Evolutionary conservation across 768 basidiomycete genomes (phyloP).

Genomic region (Pleurotus tuoliensis): DNA sequence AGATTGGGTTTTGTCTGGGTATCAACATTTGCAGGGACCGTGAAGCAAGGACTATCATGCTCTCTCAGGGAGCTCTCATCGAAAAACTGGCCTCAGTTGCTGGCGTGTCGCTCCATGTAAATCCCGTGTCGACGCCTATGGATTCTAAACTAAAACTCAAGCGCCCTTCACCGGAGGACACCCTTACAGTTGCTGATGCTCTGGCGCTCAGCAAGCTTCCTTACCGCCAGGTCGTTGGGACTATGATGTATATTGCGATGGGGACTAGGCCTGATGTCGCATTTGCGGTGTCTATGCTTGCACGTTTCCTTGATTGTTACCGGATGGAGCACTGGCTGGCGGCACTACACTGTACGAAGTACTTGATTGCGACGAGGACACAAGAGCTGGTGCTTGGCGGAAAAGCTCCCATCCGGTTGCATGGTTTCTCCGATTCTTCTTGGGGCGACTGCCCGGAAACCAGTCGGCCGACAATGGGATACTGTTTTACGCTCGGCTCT

Average conservation of each 20-base stretch:
- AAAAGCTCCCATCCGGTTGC: not conserved
- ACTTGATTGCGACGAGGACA: not conserved
- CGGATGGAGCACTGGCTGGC: not conserved
- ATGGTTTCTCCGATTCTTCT: conserved; percentile 13
- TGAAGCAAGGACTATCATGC: conserved; percentile 9
- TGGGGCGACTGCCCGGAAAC: conserved; percentile 12
- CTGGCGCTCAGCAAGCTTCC: not conserved
- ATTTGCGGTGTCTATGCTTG: conserved; percentile 19
- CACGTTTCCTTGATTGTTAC: conserved; percentile 25
- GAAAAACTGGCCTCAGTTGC: conserved; percentile 15
- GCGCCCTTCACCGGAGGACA: not conserved
- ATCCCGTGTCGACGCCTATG: conserved; percentile 20
- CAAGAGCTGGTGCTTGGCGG: conserved; percentile 10
- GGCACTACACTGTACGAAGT: not conserved
- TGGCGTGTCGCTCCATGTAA: conserved; percentile 14
- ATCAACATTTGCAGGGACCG: conserved; percentile 29
- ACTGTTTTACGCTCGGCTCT: conserved; percentile 25
- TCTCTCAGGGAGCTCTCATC: conserved; percentile 26
- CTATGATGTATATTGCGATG: conserved; percentile 16
- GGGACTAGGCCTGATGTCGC: conserved; percentile 21
- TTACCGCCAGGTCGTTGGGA: conserved; percentile 11
- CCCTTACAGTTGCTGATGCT: not conserved
- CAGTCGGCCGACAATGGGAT: conserved; percentile 22
- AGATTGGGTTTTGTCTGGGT: conserved; percentile 27
- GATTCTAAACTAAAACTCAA: conserved; percentile 15